phyloP scores from a whole-genome alignment of 2,329 filamentous ascomycete genomes.

The Xylogone sp. region DNA sequence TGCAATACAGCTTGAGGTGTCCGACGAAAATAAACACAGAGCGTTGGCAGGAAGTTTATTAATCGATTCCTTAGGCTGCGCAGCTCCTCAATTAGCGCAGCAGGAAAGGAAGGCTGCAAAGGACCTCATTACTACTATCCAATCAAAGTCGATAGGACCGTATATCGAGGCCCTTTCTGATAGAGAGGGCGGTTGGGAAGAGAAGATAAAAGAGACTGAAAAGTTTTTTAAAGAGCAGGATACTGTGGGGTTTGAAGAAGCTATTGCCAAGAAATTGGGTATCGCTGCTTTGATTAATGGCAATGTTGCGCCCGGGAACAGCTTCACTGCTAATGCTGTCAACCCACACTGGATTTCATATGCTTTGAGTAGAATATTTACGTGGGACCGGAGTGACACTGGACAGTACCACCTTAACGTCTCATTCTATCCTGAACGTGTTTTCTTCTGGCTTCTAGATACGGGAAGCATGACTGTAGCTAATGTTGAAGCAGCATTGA shows the following conservation, averaged over 20 bases:
- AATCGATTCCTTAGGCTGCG: slow-evolving; percentile 71
- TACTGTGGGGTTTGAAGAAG: slow-evolving; percentile 35
- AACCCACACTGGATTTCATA: slow-evolving; percentile 64
- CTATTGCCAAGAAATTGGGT: slow-evolving; percentile 32
- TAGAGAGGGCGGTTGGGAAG: slow-evolving; percentile 12
- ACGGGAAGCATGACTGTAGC: slow-evolving; percentile 57
- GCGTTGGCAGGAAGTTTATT: slow-evolving; percentile 58
- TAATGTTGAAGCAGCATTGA: slow-evolving; percentile 56
- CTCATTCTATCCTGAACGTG: slow-evolving; percentile 42
- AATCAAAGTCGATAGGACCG: slow-evolving; percentile 16
- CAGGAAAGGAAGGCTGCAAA: slow-evolving; percentile 23
- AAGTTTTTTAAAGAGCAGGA: slow-evolving; percentile 30
- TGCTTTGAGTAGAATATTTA: slow-evolving; percentile 45
- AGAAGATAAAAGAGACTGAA: slow-evolving; percentile 26
- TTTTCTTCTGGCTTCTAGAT: slow-evolving; percentile 55
- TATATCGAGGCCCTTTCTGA: slow-evolving; percentile 19
- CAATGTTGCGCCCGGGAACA: slow-evolving; percentile 28
- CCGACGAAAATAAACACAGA: slow-evolving; percentile 51
- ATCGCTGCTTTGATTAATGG: slow-evolving; percentile 17
- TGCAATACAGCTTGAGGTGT: slow-evolving; percentile 65
- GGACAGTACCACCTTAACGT: slow-evolving; percentile 29
- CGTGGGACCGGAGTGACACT: slow-evolving; percentile 14
- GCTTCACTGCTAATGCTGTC: slow-evolving; percentile 46
- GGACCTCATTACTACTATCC: slow-evolving; percentile 1
- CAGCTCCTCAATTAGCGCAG: slow-evolving; percentile 37